Evolutionary conservation across 306 rosid species (phyloP), one percentile per base, ranked within the genome.

Genomic region (Chamaecrista fasciculata): DNA sequence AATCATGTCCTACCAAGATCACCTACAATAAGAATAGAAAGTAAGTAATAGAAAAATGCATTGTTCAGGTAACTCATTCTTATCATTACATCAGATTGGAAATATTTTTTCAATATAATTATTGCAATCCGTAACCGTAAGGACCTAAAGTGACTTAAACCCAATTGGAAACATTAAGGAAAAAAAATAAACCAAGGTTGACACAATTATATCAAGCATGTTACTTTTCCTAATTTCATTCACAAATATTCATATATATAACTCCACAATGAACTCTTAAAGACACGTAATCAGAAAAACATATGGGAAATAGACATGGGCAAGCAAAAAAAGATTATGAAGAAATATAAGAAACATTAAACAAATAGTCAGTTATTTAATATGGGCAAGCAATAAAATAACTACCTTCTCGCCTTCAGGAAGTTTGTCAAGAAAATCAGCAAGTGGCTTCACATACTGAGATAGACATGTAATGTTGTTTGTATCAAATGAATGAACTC

Each of bases 361-460:
- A 26, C 29, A 12, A 72, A 44, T 48, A 37, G 50, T 50, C 47
- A 50, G 44, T 34, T 51, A 49, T 55, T 33, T 33, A 21, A 51
- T 61, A 40, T 52, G 20, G 61, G 46, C 53, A 70, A 55, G 15
- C 26, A 43, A 62, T 52, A 8, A 62, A 66, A 43, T 59, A 61
- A 25, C 71, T 58, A 95, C 99, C 99, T 89, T 95, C 60, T 89
- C 75, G 21, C 81, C 91, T 26, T 89, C 88, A 3, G 95, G 69
- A 85, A 95, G 95, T 11, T 86, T 91, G 70, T 79, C 95, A 62
- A 95, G 88, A 68, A 87, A 83, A 70, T 91, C 87, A 25, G 76
- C 81, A n/a, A 95, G 97, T 15, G 99, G 99, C 85, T 89, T 85
- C 76, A 86, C 97, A 21, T 95, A 91, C 78, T 91, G 89, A 6